phyloP scores from a whole-genome alignment of 1,139 yeast species.

The Pichia sp. region DNA sequence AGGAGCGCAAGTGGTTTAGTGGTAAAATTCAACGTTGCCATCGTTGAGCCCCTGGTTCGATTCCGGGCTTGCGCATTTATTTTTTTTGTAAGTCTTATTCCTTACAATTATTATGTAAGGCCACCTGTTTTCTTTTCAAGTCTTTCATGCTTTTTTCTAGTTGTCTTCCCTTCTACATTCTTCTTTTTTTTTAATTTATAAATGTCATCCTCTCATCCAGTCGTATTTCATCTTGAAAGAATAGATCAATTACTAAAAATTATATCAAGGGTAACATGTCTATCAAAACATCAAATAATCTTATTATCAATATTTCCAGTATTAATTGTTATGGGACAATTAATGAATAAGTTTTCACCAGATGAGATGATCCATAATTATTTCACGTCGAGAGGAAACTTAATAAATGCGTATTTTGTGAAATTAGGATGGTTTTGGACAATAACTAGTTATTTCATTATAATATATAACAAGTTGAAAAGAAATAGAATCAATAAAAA shows the following conservation, averaged over 20 bases:
- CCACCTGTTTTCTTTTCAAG: not conserved
- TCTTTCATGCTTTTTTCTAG: no score
- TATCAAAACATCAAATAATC: slow-evolving; percentile 7
- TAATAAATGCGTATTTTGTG: slow-evolving; percentile 68
- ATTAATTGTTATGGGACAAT: slow-evolving; percentile 8
- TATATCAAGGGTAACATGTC: not conserved
- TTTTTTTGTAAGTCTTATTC: not conserved
- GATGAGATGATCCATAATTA: slow-evolving; percentile 38
- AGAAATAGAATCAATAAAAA: slow-evolving; percentile 10
- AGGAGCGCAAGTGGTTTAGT: slow-evolving; percentile 16
- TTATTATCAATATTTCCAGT: slow-evolving; percentile 3
- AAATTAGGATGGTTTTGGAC: slow-evolving; percentile 97
- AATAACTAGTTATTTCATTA: slow-evolving; percentile 35
- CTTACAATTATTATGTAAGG: not conserved
- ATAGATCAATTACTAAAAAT: not conserved
- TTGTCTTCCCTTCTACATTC: no score
- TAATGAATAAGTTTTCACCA: slow-evolving; percentile 21
- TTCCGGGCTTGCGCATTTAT: slow-evolving; percentile 16
- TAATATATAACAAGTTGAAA: slow-evolving; percentile 3
- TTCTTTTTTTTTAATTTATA: no score
- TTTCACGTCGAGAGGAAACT: slow-evolving; percentile 56
- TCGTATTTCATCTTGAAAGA: slow-evolving; percentile 1
- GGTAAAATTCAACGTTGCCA: slow-evolving; percentile 18
- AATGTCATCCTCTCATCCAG: not conserved
- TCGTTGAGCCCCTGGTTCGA: slow-evolving; percentile 19